Conservation (phyloP, 768 basidiomycete genomes). For the Amanita muscaria region DNA sequence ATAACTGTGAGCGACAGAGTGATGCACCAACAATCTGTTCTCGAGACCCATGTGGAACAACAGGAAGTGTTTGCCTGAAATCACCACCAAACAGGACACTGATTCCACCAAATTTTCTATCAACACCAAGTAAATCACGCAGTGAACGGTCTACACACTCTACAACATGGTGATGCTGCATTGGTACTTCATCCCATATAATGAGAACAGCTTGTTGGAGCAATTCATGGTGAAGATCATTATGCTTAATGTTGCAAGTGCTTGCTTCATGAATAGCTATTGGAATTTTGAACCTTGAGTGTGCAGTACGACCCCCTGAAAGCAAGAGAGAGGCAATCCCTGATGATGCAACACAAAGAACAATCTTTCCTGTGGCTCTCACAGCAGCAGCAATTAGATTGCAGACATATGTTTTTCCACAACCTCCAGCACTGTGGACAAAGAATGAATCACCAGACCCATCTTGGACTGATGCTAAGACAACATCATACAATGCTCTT, state of each 20-base stretch:
- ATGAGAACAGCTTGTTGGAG: slow-evolving; percentile 23
- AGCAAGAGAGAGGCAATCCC: slow-evolving; percentile 39
- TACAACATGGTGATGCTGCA: slow-evolving; percentile 26
- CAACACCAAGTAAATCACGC: slow-evolving; percentile 21
- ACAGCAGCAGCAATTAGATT: slow-evolving; percentile 23
- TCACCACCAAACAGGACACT: slow-evolving; percentile 41
- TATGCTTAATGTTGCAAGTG: slow-evolving; percentile 15
- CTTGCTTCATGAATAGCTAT: slow-evolving; percentile 21
- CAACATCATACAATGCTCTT: slow-evolving; percentile 18
- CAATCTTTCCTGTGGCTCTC: slow-evolving; percentile 21
- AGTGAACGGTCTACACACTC: slow-evolving; percentile 34
- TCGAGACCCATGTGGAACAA: slow-evolving; percentile 28
- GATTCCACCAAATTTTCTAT: slow-evolving; percentile 33
- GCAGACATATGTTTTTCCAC: slow-evolving; percentile 39
- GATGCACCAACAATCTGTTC: slow-evolving; percentile 30
- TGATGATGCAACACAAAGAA: slow-evolving; percentile 40
- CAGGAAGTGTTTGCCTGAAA: slow-evolving; percentile 39
- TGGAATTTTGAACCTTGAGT: slow-evolving; percentile 43
- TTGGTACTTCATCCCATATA: slow-evolving; percentile 38
- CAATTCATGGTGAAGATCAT: slow-evolving; percentile 20
- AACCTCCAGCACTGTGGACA: slow-evolving; percentile 34
- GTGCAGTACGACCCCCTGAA: slow-evolving; percentile 34
- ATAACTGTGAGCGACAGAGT: slow-evolving; percentile 30
- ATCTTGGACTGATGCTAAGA: slow-evolving; percentile 19
- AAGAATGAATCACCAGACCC: slow-evolving; percentile 24